Evolutionary conservation across 768 basidiomycete species (phyloP), one percentile per base, ranked within the genome.

Genomic region (Podaxis rugospora): DNA sequence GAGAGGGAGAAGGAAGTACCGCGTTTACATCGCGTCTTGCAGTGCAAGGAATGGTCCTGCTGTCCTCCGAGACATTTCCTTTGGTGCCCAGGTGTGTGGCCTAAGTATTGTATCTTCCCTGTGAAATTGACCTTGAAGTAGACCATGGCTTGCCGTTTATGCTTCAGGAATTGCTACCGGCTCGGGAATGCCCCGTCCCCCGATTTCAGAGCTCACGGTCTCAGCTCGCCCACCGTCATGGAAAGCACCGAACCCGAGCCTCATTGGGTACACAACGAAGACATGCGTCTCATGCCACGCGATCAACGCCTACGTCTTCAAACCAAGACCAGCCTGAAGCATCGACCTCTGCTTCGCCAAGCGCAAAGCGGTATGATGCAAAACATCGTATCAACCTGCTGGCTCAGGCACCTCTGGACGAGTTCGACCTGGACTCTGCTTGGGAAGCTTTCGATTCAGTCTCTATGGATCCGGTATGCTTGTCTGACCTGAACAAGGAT

Each of bases 81-180:
- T 5, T 82, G 78, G 75, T 81, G 78, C 67, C 76, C 80, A 66
- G 72, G 83, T 84, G 69, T 65, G 78, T 77, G 39, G 56, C 63
- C 47, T 57, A 50, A 35, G 32, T 9, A 51, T 54, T 32, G 39
- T 16, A 4, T 58, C 50, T n/a, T 25, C 46, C 50, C 37, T 51
- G 21, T 25, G 25, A 28, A 27, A 25, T 55, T 42, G 61, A 69
- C 42, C 42, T 18, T 1, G 76, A 73, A 67, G n/a, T 40, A 61
- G 59, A 35, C n/a, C 52, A 55, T 49, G 52, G 53, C 21, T 27
- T 54, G 23, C 35, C 52, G 32, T 28, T 18, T 58, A 57, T 47
- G 44, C 52, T 61, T 37, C 59, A 64, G 39, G 55, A 57, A 5
- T 40, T 58, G 32, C 51, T 49, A 32, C 55, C 40, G 35, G 51